A percentile compares a stretch with the other conserved stretches of the same genome.
Conservation (phyloP, 2,329 filamentous ascomycete species). For the Trichoderma asperellum region DNA sequence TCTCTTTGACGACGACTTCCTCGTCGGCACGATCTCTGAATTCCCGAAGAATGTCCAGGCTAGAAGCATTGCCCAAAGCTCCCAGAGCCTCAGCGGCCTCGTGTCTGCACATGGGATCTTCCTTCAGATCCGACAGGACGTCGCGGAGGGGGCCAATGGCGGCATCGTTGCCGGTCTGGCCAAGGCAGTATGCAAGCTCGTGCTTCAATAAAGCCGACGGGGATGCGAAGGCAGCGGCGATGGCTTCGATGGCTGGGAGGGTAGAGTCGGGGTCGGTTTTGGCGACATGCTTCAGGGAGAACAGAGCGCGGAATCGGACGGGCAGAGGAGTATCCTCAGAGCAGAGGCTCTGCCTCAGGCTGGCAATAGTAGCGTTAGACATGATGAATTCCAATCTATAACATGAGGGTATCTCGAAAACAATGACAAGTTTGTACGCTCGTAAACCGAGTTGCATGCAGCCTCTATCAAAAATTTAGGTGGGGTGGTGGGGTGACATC, state of each 20-base stretch:
- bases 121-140: constrained; percentile 75
- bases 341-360: constrained; percentile 74
- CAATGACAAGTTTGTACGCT: not conserved
- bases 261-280: constrained; percentile 65
- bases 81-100: constrained; percentile 95
- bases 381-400: constrained; percentile 28
- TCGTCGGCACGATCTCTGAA: constrained; percentile 78
- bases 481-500: constrained; percentile 36
- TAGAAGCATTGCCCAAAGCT: constrained; percentile 75
- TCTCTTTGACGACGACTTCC: constrained; percentile 83
- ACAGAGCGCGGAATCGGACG: constrained; percentile 91
- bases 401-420: constrained; percentile 14
- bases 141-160: constrained; percentile 73
- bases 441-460: constrained; percentile 12
- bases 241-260: constrained; percentile 69
- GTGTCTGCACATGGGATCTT: constrained; percentile 94
- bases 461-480: constrained; percentile 41
- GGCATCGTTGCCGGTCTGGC: constrained; percentile 79
- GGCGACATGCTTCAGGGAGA: constrained; percentile 94
- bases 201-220: constrained; percentile 92
- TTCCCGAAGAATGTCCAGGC: constrained; percentile 72
- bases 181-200: constrained; percentile 94
- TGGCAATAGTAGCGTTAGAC: constrained; percentile 54
- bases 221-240: constrained; percentile 83
- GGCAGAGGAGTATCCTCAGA: constrained; percentile 83